These are phyloP conservation scores for Inga oerstediana DNA, from an alignment of 306 rosid genomes.

Conservation along the genomic window DNA sequence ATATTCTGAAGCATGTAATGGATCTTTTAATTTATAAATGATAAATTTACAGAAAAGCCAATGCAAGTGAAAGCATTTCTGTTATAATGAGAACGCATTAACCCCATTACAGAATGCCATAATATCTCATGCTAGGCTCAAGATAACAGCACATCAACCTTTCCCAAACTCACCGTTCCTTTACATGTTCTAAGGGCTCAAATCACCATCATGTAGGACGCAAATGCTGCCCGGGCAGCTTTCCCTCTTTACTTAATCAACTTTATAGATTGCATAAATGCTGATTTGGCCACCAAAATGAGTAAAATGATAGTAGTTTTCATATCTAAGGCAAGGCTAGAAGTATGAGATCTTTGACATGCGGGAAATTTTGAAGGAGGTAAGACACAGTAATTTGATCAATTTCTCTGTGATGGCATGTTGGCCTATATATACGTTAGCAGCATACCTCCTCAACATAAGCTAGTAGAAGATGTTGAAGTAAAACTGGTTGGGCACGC, in stretches of 20 bases:
- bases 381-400: neutral
- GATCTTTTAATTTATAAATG: neutral
- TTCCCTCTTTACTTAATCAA: neutral
- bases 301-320: neutral
- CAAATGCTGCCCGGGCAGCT: neutral
- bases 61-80: neutral
- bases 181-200: neutral
- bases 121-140: neutral
- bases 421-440: neutral
- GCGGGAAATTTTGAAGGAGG: slow-evolving; percentile 1
- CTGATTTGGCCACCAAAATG: neutral
- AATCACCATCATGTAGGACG: neutral
- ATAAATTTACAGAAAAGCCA: neutral
- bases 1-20: neutral
- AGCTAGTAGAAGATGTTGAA: slow-evolving; percentile 84
- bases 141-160: neutral
- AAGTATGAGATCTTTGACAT: neutral
- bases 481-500: slow-evolving; percentile 88
- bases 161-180: neutral
- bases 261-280: neutral
- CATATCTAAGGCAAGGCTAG: neutral
- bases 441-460: slow-evolving; percentile 90
- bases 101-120: neutral
- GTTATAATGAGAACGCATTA: neutral
- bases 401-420: neutral